Base-by-base conservation (phyloP, 805 yeast species). In the Wickerhamiella shivajii region DNA sequence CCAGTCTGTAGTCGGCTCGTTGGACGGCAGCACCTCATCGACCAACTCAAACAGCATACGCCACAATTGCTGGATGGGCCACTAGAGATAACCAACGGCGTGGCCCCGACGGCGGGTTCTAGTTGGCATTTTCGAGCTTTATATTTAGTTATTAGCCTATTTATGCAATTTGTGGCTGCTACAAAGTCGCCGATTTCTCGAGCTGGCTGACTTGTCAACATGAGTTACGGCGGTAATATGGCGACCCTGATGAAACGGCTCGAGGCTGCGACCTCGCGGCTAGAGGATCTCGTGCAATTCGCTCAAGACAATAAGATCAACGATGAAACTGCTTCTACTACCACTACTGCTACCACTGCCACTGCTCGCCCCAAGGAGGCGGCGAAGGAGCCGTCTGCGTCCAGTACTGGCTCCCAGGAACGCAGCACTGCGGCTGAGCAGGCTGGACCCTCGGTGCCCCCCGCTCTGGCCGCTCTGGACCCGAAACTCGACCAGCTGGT, bases 231-330 rank as follows among this genome's bases (percentile, higher is more conserved):
- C 63, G n/a, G n/a, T n/a, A 84, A 81, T 51, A 64, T 84, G 42
- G 79, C 79, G 27, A 84, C 93, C 29, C 66, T 84, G 36, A 60
- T 76, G 57, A 76, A 76, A 55, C 62, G 77, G 44, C 69, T 84
- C 46, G 96, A 84, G 55, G 87, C 93, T 11, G 95, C 95, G 22
- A 81, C 96, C 7, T 76, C 93, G 5, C 72, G 96, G 31, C 69
- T 84, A 45, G 96, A 84, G 50, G 95, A 84, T 53, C 73, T 84
- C 29, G 80, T 92, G 19, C 66, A 77, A 34, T 74, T 67, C 53
- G 22, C 32, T 16, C 33, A 35, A 5, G 18, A 30, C 10, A 31
- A 27, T 19, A 18, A 27, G 22, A n/a, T n/a, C n/a, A 4, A 17
- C 33, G n/a, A n/a, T n/a, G n/a, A n/a, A n/a, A 24, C 13, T n/a